phyloP scores from a whole-genome alignment of 768 basidiomycete species.

The Leccinum variicolor region DNA sequence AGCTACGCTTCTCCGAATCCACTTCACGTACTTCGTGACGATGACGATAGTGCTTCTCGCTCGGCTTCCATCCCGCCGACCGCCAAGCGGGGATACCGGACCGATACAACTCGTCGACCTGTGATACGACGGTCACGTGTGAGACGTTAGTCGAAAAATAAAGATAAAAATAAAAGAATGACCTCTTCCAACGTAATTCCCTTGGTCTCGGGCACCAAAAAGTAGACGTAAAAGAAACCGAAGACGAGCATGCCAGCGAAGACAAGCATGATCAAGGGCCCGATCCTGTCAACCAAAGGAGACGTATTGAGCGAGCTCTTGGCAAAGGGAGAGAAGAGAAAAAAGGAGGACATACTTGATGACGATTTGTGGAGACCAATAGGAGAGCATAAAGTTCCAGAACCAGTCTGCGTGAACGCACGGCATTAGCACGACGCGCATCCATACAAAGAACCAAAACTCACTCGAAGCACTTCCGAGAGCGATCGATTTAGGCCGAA shows the following conservation, averaged over 20 bases:
- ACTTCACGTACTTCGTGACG: slow-evolving; percentile 14
- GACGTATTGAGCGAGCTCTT: not conserved
- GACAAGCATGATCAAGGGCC: slow-evolving; percentile 71
- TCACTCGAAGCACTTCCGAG: slow-evolving; percentile 60
- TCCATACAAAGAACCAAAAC: not conserved
- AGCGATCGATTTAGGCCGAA: slow-evolving; percentile 75
- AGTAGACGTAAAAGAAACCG: slow-evolving; percentile 69
- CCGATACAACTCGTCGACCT: slow-evolving; percentile 76
- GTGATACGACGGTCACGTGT: not conserved
- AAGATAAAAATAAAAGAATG: not conserved
- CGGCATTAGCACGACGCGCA: slow-evolving; percentile 4
- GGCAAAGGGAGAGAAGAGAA: no score
- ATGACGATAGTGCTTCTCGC: slow-evolving; percentile 36
- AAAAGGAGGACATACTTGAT: slow-evolving; percentile 35
- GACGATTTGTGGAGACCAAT: slow-evolving; percentile 70
- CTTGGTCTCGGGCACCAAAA: slow-evolving; percentile 80
- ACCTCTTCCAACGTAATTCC: slow-evolving; percentile 74
- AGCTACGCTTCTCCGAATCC: slow-evolving; percentile 20
- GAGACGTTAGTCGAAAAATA: not conserved
- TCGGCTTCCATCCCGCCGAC: slow-evolving; percentile 55
- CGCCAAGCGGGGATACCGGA: slow-evolving; percentile 67
- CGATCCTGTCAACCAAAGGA: slow-evolving; percentile 42
- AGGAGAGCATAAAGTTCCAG: slow-evolving; percentile 74
- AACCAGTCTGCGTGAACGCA: slow-evolving; percentile 45
- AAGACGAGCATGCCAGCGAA: slow-evolving; percentile 74